Conservation (phyloP, 768 basidiomycete species). For the Strobilomyces dryophilus region DNA sequence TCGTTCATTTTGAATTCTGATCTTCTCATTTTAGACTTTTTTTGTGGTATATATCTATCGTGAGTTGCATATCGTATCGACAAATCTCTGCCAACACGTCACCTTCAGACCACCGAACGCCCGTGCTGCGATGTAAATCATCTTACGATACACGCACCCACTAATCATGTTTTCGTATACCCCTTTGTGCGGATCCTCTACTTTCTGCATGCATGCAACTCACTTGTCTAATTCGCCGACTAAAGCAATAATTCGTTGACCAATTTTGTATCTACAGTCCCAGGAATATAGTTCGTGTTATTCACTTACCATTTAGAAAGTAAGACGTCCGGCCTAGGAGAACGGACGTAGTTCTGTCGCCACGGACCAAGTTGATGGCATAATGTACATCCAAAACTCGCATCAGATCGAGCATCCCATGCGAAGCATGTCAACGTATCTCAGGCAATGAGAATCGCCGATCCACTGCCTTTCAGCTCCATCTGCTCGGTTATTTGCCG, state of each 20-base stretch:
- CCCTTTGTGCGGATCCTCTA: background rate
- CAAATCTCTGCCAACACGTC: background rate
- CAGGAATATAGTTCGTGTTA: conserved; percentile 1
- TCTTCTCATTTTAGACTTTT: background rate
- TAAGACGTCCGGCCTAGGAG: background rate
- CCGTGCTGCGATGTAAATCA: background rate
- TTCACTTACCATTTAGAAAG: background rate
- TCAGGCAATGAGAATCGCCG: too few relatives aligned
- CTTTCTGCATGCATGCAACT: background rate
- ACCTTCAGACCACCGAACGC: conserved; percentile 1
- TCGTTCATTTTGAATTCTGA: background rate
- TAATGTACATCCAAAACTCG: background rate
- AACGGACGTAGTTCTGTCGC: background rate
- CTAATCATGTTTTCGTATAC: conserved; percentile 1
- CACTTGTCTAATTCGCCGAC: background rate
- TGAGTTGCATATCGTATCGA: background rate
- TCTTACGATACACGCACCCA: background rate
- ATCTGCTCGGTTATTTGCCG: background rate
- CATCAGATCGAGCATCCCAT: too few relatives aligned
- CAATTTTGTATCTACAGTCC: conserved; percentile 2
- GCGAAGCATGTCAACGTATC: too few relatives aligned
- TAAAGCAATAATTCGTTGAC: conserved; percentile 17
- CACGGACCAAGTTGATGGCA: background rate
- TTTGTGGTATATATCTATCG: background rate
- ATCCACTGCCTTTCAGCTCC: conserved; percentile 14